Evolutionary conservation across 2,329 filamentous ascomycete species (phyloP).

Genomic region (Colletotrichum brevisporum): DNA sequence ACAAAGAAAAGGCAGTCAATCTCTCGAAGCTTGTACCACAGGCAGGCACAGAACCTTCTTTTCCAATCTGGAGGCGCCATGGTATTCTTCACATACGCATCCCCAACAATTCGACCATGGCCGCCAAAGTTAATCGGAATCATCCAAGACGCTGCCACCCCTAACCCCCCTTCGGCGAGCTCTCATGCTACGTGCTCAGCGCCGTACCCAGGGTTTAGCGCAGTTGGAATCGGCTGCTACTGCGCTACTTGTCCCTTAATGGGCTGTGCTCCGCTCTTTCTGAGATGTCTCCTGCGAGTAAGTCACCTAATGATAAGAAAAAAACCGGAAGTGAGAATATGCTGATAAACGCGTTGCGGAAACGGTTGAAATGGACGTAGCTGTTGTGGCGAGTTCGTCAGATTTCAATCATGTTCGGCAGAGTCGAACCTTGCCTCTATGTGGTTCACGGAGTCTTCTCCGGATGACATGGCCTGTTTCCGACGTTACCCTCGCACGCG

Average conservation of each 20-base stretch:
- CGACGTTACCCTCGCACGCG: neutral
- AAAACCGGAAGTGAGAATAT: too few relatives aligned
- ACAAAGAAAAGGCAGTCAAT: too few relatives aligned
- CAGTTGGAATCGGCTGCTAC: too few relatives aligned
- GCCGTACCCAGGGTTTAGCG: too few relatives aligned
- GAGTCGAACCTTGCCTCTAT: neutral
- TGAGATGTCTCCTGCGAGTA: too few relatives aligned
- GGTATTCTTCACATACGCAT: slow-evolving; percentile 39
- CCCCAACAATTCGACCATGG: slow-evolving; percentile 25
- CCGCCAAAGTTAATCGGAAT: neutral
- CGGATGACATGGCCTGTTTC: slow-evolving; percentile 5
- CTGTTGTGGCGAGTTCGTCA: neutral
- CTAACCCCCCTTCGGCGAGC: too few relatives aligned
- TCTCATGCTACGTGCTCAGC: too few relatives aligned
- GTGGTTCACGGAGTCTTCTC: slow-evolving; percentile 26
- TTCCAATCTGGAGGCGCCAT: slow-evolving; percentile 18
- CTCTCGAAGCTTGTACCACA: slow-evolving; percentile 6
- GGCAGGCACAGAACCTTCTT: neutral
- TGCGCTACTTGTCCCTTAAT: too few relatives aligned
- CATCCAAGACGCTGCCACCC: too few relatives aligned
- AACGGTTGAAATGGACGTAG: neutral
- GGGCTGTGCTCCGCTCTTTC: too few relatives aligned
- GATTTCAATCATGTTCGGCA: slow-evolving; percentile 5
- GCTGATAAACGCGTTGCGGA: too few relatives aligned
- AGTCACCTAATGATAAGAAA: too few relatives aligned